Percentiles rank a stretch among this genome's conserved stretches.
phyloP scores from a whole-genome alignment of 2,329 filamentous ascomycete species.

The Penicillium italicum region DNA sequence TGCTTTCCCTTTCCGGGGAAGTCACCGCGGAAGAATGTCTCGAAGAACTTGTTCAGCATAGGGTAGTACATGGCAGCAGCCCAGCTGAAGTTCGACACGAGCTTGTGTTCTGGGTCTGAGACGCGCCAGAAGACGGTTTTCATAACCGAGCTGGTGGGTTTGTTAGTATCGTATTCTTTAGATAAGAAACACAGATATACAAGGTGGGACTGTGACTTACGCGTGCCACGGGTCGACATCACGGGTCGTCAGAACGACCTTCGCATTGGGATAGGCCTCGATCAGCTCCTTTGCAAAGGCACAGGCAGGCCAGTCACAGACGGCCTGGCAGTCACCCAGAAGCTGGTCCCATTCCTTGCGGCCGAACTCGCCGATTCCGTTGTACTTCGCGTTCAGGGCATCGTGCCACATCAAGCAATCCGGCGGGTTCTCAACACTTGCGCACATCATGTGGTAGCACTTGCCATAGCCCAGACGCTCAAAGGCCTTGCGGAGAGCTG shows the following conservation, averaged over 20 bases:
- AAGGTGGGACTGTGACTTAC: conserved; percentile 24
- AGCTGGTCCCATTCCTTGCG: conserved; percentile 68
- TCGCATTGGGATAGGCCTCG: conserved; percentile 68
- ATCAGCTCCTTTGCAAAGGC: conserved; percentile 68
- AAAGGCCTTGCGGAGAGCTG: conserved; percentile 63
- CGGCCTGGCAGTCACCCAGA: conserved; percentile 61
- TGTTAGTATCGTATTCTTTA: not conserved
- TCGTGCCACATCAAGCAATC: conserved; percentile 69
- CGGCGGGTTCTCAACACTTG: conserved; percentile 64
- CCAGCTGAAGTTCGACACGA: conserved; percentile 59
- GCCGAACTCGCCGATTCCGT: conserved; percentile 60
- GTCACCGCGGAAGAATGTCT: conserved; percentile 64
- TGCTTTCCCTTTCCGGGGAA: conserved; percentile 64
- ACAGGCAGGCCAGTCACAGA: conserved; percentile 66
- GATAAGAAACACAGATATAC: not conserved
- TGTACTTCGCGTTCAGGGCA: conserved; percentile 61
- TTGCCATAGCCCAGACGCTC: conserved; percentile 64
- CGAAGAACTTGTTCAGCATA: conserved; percentile 67
- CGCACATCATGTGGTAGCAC: conserved; percentile 72
- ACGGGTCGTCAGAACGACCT: conserved; percentile 65
- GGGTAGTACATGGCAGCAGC: conserved; percentile 65
- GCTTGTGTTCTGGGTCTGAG: conserved; percentile 58
- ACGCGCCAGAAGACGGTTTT: conserved; percentile 66
- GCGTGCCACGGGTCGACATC: conserved; percentile 63
- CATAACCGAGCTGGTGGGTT: conserved; percentile 51